Evolutionary conservation across 2,329 filamentous ascomycete species (phyloP).

Genomic region (Aspergillus fijiensis): DNA sequence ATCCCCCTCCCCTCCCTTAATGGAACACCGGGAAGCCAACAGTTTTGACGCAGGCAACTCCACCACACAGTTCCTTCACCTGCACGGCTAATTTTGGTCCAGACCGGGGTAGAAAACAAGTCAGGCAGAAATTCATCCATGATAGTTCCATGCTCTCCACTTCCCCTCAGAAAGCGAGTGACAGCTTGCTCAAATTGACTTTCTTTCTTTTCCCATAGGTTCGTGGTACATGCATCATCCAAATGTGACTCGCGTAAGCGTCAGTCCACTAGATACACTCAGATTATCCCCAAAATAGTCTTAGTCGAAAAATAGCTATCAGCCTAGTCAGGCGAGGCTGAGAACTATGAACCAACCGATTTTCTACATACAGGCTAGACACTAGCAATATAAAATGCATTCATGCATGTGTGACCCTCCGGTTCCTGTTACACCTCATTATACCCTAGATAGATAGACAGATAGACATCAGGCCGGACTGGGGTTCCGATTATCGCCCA

Average conservation of each 20-base stretch:
- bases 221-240: slow-evolving; percentile 15
- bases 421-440: slow-evolving; percentile 16
- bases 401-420: slow-evolving; percentile 12
- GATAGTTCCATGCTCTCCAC: background rate
- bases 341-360: slow-evolving; percentile 11
- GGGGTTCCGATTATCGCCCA: slow-evolving; percentile 9
- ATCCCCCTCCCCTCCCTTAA: background rate
- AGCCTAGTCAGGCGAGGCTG: slow-evolving; percentile 11
- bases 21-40: background rate
- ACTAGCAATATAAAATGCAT: slow-evolving; percentile 7
- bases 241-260: slow-evolving; percentile 13
- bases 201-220: slow-evolving; percentile 8
- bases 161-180: slow-evolving; percentile 5
- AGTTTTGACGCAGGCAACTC: background rate
- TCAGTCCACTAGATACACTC: slow-evolving; percentile 15
- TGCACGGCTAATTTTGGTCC: slow-evolving; percentile 4
- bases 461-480: slow-evolving; percentile 11
- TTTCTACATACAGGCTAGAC: background rate
- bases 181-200: slow-evolving; percentile 8
- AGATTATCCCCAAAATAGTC: slow-evolving; percentile 13
- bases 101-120: slow-evolving; percentile 3
- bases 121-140: slow-evolving; percentile 4
- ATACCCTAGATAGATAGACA: background rate
- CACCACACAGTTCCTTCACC: background rate
- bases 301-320: slow-evolving; percentile 9